Percentiles rank a stretch among this genome's conserved stretches.
Evolutionary conservation across 1,139 yeast species (phyloP).

Genomic region (Pichia sp.): DNA sequence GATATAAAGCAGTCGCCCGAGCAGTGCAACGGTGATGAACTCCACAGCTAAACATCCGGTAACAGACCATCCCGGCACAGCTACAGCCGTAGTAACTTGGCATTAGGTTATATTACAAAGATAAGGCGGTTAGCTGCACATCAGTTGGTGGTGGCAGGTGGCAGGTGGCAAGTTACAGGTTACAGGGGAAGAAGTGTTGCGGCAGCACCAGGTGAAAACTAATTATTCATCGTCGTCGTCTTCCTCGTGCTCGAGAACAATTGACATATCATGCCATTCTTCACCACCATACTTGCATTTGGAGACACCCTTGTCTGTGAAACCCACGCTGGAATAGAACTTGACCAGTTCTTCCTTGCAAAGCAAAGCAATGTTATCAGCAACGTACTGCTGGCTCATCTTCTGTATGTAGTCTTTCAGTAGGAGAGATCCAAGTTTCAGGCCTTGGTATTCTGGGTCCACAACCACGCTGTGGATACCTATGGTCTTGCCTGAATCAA

Average conservation of each 20-base stretch:
- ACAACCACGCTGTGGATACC: slow-evolving; percentile 82
- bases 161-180: no score
- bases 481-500: slow-evolving; percentile 63
- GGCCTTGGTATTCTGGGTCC: slow-evolving; percentile 71
- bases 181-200: no score
- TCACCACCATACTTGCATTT: slow-evolving; percentile 52
- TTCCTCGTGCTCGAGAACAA: slow-evolving; percentile 55
- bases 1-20: no score
- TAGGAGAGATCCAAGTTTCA: slow-evolving; percentile 73
- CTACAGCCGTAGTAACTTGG: neutral
- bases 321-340: slow-evolving; percentile 77
- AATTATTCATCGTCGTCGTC: slow-evolving; percentile 31
- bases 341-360: slow-evolving; percentile 64
- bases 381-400: slow-evolving; percentile 79
- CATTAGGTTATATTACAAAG: neutral
- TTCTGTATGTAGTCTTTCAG: slow-evolving; percentile 88
- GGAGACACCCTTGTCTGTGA: slow-evolving; percentile 56
- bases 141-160: neutral
- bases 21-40: no score
- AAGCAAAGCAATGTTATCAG: slow-evolving; percentile 66
- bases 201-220: neutral
- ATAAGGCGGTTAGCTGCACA: neutral
- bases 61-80: no score
- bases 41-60: no score
- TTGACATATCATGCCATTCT: slow-evolving; percentile 60